These are phyloP conservation scores for Dendryphion nanum DNA, from an alignment of 2,329 filamentous ascomycete species.

Conservation along the genomic window DNA sequence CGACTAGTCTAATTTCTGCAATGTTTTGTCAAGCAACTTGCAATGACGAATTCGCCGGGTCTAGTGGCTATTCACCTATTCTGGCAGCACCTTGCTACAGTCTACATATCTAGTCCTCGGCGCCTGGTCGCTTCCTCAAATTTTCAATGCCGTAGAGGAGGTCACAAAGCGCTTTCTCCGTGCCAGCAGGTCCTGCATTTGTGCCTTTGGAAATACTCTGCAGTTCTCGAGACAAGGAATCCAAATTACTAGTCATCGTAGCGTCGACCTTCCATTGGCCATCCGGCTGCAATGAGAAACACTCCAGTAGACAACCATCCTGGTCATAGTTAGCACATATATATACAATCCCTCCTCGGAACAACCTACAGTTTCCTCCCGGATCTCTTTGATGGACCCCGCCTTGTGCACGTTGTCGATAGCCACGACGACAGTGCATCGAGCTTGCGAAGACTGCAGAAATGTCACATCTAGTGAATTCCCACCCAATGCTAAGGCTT, in stretches of 20 bases:
- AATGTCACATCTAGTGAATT: slow-evolving; percentile 62
- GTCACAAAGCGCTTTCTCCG: slow-evolving; percentile 39
- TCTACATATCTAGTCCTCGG: too few species aligned
- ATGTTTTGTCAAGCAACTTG: too few species aligned
- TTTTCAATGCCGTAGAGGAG: slow-evolving; percentile 50
- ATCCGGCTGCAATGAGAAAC: slow-evolving; percentile 16
- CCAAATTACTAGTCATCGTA: neutral
- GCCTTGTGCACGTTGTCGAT: slow-evolving; percentile 54
- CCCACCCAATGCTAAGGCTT: slow-evolving; percentile 55
- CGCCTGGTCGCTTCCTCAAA: slow-evolving; percentile 48
- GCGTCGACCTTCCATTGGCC: slow-evolving; percentile 24
- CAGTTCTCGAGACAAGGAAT: neutral
- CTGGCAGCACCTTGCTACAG: too few species aligned
- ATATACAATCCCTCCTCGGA: neutral
- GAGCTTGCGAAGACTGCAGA: slow-evolving; percentile 10
- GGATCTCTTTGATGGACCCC: slow-evolving; percentile 47
- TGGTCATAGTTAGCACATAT: slow-evolving; percentile 2
- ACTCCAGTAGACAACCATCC: slow-evolving; percentile 22
- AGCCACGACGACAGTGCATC: slow-evolving; percentile 45
- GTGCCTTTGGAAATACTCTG: neutral
- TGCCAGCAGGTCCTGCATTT: neutral
- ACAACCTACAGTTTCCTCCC: slow-evolving; percentile 27
- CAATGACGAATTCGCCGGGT: too few species aligned
- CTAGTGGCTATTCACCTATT: too few species aligned
- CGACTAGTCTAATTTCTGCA: too few species aligned